phyloP scores from a whole-genome alignment of 768 basidiomycete species.

The Calocera cornea region DNA sequence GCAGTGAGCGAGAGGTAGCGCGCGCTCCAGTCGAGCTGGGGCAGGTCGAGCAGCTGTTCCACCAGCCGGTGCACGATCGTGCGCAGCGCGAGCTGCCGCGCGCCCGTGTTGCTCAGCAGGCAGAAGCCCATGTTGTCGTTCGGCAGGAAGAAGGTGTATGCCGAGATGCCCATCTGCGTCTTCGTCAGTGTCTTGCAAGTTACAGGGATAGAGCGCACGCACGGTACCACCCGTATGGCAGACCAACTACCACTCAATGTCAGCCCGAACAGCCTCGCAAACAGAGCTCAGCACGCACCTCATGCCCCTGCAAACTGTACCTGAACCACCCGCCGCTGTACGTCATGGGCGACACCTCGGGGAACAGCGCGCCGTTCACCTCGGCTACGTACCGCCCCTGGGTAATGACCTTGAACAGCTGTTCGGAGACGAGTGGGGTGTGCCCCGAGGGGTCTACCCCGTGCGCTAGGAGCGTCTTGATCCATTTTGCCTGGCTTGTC shows the following conservation, averaged over 20 bases:
- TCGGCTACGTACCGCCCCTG: conserved; percentile 21
- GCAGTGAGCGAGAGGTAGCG: conserved; percentile 9
- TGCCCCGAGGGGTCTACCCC: conserved; percentile 25
- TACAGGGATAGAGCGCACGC: not conserved
- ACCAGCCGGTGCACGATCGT: conserved; percentile 17
- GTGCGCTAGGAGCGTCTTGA: conserved; percentile 24
- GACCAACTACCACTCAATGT: conserved; percentile 21
- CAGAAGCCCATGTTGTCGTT: conserved; percentile 27
- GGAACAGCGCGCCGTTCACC: conserved; percentile 5
- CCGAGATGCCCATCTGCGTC: conserved; percentile 22
- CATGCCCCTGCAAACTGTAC: conserved; percentile 29
- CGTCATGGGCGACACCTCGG: conserved; percentile 21
- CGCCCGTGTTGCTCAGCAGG: conserved; percentile 24
- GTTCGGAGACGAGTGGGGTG: conserved; percentile 23
- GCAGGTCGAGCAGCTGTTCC: conserved; percentile 14
- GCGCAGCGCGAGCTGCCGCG: conserved; percentile 13
- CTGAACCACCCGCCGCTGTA: conserved; percentile 36
- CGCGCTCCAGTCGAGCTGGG: conserved; percentile 4
- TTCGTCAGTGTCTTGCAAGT: not conserved
- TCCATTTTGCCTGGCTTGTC: conserved; percentile 31
- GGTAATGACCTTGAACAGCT: conserved; percentile 23
- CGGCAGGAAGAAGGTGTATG: conserved; percentile 26
- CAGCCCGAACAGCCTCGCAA: not conserved
- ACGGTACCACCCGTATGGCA: conserved; percentile 23
- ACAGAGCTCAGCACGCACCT: conserved; percentile 20